Conservation (phyloP, 345 rosid species). For the Gossypium longicalyx region DNA sequence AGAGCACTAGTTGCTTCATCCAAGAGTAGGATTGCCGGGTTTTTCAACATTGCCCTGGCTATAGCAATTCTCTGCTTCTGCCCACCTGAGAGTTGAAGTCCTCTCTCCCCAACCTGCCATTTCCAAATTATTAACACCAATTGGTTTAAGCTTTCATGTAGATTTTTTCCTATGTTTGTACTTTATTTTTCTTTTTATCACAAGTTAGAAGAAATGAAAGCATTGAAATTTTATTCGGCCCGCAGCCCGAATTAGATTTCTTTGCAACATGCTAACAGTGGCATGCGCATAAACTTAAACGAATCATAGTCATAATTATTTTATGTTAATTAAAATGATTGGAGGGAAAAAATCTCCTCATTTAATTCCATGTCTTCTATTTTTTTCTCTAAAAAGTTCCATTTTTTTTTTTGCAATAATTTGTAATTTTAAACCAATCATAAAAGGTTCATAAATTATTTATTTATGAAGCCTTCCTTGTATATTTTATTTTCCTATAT, state of each 20-base stretch:
- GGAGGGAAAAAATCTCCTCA: not conserved
- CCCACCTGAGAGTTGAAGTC: conserved; percentile 94
- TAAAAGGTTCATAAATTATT: conserved; percentile 11
- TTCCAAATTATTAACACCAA: conserved; percentile 13
- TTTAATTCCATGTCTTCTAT: not conserved
- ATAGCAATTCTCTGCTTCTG: conserved; percentile 97
- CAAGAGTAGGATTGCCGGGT: conserved; percentile 83
- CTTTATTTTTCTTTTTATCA: not conserved
- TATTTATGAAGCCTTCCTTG: not conserved
- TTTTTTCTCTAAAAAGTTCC: not conserved
- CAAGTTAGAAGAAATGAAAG: not conserved
- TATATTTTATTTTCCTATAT: conserved; percentile 8
- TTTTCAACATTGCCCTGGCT: conserved; percentile 98
- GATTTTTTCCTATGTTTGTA: not conserved
- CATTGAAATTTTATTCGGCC: not conserved
- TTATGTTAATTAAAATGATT: not conserved
- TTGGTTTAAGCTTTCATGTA: not conserved
- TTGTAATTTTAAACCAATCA: conserved; percentile 9
- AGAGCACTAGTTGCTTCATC: conserved; percentile 97
- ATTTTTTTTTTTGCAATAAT: not conserved
- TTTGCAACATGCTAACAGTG: not conserved
- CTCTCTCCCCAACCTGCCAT: conserved; percentile 98
- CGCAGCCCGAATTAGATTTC: not conserved
- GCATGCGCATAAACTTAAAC: not conserved
- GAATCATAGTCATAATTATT: not conserved